phyloP scores from a whole-genome alignment of 805 yeast genomes.

The Starmerella floris region DNA sequence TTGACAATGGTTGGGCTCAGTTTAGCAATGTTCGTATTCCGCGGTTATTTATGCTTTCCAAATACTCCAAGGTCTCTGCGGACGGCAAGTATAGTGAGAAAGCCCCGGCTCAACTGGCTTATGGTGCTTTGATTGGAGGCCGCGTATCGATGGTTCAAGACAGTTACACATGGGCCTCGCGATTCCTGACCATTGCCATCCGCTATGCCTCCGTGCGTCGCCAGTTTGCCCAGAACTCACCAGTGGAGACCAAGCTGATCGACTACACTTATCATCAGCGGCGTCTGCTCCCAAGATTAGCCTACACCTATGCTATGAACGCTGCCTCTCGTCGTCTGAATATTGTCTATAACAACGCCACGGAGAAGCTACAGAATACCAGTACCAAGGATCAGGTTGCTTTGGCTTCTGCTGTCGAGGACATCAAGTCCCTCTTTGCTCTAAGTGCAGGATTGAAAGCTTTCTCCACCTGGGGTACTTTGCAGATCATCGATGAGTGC shows the following conservation, averaged over 20 bases:
- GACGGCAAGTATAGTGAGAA: slow-evolving; percentile 63
- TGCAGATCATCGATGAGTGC: slow-evolving; percentile 70
- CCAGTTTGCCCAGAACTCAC: slow-evolving; percentile 50
- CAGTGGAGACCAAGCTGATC: slow-evolving; percentile 56
- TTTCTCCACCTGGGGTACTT: slow-evolving; percentile 75
- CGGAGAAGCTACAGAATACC: slow-evolving; percentile 33
- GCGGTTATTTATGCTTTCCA: slow-evolving; percentile 66
- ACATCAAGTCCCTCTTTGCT: slow-evolving; percentile 65
- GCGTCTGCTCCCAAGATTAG: slow-evolving; percentile 72
- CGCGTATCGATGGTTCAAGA: slow-evolving; percentile 84
- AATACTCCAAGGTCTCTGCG: slow-evolving; percentile 57
- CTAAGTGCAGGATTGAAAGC: slow-evolving; percentile 82
- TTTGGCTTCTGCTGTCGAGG: slow-evolving; percentile 38
- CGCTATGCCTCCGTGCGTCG: slow-evolving; percentile 83
- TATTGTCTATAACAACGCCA: slow-evolving; percentile 33
- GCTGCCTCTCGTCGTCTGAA: slow-evolving; percentile 55
- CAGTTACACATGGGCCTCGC: slow-evolving; percentile 65
- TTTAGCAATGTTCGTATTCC: slow-evolving; percentile 75
- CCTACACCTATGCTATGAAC: slow-evolving; percentile 63
- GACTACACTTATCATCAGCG: slow-evolving; percentile 84
- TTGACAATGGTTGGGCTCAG: slow-evolving; percentile 95
- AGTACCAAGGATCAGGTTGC: slow-evolving; percentile 33
- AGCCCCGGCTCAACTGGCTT: slow-evolving; percentile 77
- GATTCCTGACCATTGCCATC: slow-evolving; percentile 70
- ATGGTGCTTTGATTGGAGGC: slow-evolving; percentile 77